Base-by-base conservation (phyloP, 495 filamentous ascomycete species). In the Glonium stellatum region DNA sequence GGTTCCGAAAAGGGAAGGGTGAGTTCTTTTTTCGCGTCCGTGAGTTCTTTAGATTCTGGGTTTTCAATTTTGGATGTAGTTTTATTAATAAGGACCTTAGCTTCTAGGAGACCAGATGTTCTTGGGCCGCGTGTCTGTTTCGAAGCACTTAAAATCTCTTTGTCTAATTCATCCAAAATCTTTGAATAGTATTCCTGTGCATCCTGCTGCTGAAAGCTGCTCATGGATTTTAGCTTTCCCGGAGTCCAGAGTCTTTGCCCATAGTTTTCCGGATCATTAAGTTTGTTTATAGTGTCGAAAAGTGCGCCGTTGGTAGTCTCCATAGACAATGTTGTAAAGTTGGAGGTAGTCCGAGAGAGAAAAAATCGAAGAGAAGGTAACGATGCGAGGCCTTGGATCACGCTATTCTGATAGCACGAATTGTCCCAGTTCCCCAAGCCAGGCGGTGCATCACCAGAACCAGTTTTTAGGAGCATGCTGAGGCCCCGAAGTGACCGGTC, bases 121-220 rank as follows among this genome's bases (percentile, higher is more conserved):
- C 6, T 58, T 11, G 55, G 57, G 34, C 39, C 47, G 13, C 49
- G 54, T 27, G 60, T 58, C 18, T 76, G 73, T 1, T 73, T 73
- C 6, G 77, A 70, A 21, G 76, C 79, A 51, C 78, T 77, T 18
- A 74, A 70, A 25, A 88, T 76, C 63, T 95, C 91, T 64, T 86
- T 85, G 65, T 97, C 90, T 46, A 99, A 75, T 62, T 92, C 84
- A 53, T 92, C 89, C 56, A 96, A 77, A 23, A 99, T 75, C 65
- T 92, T 95, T 18, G 90, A 90, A 57, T 88, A 96, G 69, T 96
- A 99, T 71, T 99, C 95, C 71, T 99, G 95, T 5, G 95, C 95
- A 76, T 99, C 95, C 69, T 99, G 95, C 67, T 99, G 95, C 70
- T 96, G 86, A 85, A 87, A 93, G 49, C 87, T 92, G 68, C 85